Evolutionary conservation across 2,329 filamentous ascomycete species (phyloP), one percentile per base, ranked within the genome.

Genomic region (Colletotrichum sojae): DNA sequence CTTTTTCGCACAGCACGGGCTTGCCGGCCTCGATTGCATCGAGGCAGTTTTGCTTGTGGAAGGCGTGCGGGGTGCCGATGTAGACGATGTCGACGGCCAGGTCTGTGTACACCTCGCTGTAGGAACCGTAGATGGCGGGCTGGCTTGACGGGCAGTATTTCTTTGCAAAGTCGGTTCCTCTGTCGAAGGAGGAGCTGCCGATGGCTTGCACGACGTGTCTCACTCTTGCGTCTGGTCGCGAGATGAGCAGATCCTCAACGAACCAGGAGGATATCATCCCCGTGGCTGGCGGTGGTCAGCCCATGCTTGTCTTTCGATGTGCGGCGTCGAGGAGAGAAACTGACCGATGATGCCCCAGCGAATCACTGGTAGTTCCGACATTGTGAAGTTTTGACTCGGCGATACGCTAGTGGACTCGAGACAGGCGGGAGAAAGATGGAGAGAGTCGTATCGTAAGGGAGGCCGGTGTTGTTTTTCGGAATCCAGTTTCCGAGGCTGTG

Each of bases 1-100:
- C 74, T 71, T 85, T 85, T 69, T 85, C 83, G 67, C 83, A 85
- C 0, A 85, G 75, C 0, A 85, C 75, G 48, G 84, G 76, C 68
- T 85, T 85, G 1, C 82, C 81, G 1, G 77, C 75, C 0, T 73
- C 72, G 27, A 85, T 84, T 0, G 82, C 83, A 43, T 82, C 80
- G 2, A 84, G 78, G 36, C 79, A 82, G 63, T 82, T 81, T 36
- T 79, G 75, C 69, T 79, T 80, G 73, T 85, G 83, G 60, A 84
- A 82, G 31, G 76, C 78, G 67, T 84, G 82, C 0, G 83, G 83
- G 8, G 80, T 83, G 43, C 82, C 83, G 48, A 85, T 81, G 73
- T 85, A 85, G 52, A 85, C 74, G 20, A 83, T 79, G 66, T 85
- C 83, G 27, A 85, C 82, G 9, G 78, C 66, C 0, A 79, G 75